Evolutionary conservation across 164 flowering plant genomes (phyloP), one percentile per base, ranked within the genome.

Genomic region (Platanus orientalis): DNA sequence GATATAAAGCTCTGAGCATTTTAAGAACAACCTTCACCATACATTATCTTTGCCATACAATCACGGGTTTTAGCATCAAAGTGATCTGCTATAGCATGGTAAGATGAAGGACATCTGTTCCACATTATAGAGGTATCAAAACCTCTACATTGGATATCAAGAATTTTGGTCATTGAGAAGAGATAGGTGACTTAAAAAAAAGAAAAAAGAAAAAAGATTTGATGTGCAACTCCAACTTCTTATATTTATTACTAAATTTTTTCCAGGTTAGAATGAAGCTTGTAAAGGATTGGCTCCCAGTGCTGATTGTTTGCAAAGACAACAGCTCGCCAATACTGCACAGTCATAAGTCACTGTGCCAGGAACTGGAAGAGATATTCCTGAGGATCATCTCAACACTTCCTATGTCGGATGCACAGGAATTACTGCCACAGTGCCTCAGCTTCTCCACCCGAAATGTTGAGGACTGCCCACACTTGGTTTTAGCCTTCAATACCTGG

Each of bases 211-310:
- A n/a, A n/a, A n/a, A n/a, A n/a, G n/a, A n/a, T n/a, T n/a, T n/a
- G n/a, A n/a, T n/a, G n/a, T n/a, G n/a, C n/a, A n/a, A n/a, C n/a
- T n/a, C 9, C 39, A 32, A 32, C 9, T 32, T 32, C 5, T 32
- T 32, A 9, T 4, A 4, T 32, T 32, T 32, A 32, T 9, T 32
- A 4, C 9, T 32, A 4, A 21, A 49, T 11, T 4, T 49, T 44
- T 70, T 65, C 54, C 81, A 86, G 92, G 85, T 86, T 24, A 77
- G 92, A 60, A 75, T 71, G 82, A 79, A 75, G 72, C 80, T 86
- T 16, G 92, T 86, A 11, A 74, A 77, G 63, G 78, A 81, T 47
- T 84, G 92, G 89, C 86, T 86, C 32, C 89, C 92, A 7, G 92
- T 86, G 77, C 74, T 86, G 66, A 73, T 75, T 10, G 78, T 73